Percentiles rank a stretch among this genome's conserved stretches.
Conservation (phyloP, 805 yeast genomes). For the Debaryomyces hansenii region DNA sequence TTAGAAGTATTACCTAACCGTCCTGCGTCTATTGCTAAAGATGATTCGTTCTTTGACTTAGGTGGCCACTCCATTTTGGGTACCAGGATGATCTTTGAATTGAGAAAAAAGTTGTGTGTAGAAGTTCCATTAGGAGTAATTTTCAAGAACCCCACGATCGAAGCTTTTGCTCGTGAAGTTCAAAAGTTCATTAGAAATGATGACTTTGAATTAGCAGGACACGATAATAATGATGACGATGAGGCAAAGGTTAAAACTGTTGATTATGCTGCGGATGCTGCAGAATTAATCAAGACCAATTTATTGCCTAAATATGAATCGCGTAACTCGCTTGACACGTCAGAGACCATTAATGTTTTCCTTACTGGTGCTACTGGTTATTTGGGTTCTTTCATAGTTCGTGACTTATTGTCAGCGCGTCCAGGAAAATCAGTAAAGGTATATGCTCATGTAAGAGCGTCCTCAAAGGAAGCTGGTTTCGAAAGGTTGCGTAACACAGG, state of each 20-base stretch:
- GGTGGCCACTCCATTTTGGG: conserved; percentile 99
- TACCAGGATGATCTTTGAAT: conserved; percentile 92
- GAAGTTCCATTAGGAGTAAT: conserved; percentile 89
- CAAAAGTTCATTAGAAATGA: conserved; percentile 54
- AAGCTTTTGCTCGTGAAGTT: conserved; percentile 73
- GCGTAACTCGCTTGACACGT: conserved; percentile 32
- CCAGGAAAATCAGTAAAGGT: conserved; percentile 52
- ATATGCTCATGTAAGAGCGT: conserved; percentile 90
- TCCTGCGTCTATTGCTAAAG: conserved; percentile 73
- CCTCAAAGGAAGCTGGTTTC: conserved; percentile 62
- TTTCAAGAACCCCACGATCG: conserved; percentile 85
- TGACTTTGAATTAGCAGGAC: conserved; percentile 41
- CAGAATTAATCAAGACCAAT: conserved; percentile 39
- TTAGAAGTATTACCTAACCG: conserved; percentile 76
- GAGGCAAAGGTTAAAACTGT: conserved; percentile 31
- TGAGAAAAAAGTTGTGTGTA: conserved; percentile 72
- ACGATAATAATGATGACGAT: conserved; percentile 20
- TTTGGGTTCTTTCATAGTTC: conserved; percentile 84
- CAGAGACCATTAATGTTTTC: conserved; percentile 57
- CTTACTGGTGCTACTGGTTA: conserved; percentile 97
- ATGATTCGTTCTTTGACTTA: conserved; percentile 91
- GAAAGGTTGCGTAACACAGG: conserved; percentile 77
- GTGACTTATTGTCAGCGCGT: conserved; percentile 67
- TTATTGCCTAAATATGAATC: conserved; percentile 49
- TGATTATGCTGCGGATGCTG: conserved; percentile 74